A percentile compares a stretch with the other conserved stretches of the same genome.
Conservation (phyloP, 768 basidiomycete species). For the Rhodocollybia butyracea region DNA sequence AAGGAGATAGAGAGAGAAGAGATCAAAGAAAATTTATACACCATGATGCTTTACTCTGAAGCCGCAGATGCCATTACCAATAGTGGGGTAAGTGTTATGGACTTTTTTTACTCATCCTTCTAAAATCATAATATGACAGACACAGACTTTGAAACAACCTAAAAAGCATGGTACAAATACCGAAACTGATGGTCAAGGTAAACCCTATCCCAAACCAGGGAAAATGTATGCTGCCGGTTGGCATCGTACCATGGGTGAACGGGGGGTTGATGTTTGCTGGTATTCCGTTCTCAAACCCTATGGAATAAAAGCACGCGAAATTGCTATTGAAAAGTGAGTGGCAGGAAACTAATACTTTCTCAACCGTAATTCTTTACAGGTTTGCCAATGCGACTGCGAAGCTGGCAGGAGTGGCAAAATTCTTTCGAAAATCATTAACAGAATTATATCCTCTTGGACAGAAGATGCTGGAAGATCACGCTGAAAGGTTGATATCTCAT, state of each 20-base stretch:
- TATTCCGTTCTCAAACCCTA: no score
- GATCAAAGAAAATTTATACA: neutral
- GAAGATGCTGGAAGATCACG: no score
- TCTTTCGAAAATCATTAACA: no score
- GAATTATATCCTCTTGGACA: no score
- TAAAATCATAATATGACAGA: neutral
- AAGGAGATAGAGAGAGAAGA: neutral
- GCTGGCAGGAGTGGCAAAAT: no score
- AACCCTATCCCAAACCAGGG: neutral
- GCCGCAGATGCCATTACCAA: neutral
- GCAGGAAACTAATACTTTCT: neutral
- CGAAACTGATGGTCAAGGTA: neutral
- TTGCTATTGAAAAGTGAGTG: neutral
- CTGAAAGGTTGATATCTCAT: no score
- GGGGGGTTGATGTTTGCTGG: neutral
- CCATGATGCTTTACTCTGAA: neutral
- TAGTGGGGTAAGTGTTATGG: neutral
- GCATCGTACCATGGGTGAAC: neutral
- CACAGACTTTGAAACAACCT: neutral
- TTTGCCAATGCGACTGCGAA: no score
- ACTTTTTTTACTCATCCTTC: neutral
- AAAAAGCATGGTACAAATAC: neutral
- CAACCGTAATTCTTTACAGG: no score
- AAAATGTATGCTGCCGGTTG: neutral
- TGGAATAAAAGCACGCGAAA: neutral